Evolutionary conservation across 2,329 filamentous ascomycete species (phyloP), one percentile per base, ranked within the genome.

Genomic region (Gnomoniopsis smithogilvyi): DNA sequence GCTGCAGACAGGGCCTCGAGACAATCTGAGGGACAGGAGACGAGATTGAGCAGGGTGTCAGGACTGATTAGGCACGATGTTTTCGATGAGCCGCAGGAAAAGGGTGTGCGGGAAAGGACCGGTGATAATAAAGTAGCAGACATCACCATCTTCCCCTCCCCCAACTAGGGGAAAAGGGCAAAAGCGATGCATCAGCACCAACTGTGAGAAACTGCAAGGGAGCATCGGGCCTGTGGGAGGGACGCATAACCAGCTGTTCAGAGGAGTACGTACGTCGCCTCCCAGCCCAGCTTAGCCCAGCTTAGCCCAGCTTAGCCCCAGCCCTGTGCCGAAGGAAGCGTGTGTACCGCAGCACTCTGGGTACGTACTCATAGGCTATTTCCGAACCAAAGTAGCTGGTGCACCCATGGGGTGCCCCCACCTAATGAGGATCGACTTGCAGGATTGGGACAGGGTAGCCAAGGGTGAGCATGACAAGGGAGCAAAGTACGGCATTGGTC

Each of bases 321-420:
- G n/a, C n/a, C n/a, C n/a, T 30, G 26, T 30, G 26, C 26, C 26
- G 26, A 30, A 30, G 26, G 26, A 30, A 30, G 26, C 26, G 26
- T 30, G 26, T 30, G 26, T 30, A 30, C 33, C 30, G 26, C 50
- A 48, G 19, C 33, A 24, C 41, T 46, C 46, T 36, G 26, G 46
- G 46, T 41, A 54, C 51, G 54, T 59, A 51, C 57, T 59, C 48
- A 33, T 24, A 34, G 48, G 54, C 45, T 56, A 56, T 33, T 54
- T 50, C 56, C 34, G 51, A 54, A 45, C 56, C 53, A 51, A 58
- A 54, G 56, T 54, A 58, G 26, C 26, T 30, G 4, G 26, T 30
- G 26, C 49, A 33, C 48, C 17, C n/a, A 30, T 30, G 26, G 26
- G 8, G 33, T 3, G 26, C 34, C 41, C 56, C 36, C 47, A 58